Base-by-base conservation (phyloP, 306 rosid genomes). In the Ceratonia siliqua region DNA sequence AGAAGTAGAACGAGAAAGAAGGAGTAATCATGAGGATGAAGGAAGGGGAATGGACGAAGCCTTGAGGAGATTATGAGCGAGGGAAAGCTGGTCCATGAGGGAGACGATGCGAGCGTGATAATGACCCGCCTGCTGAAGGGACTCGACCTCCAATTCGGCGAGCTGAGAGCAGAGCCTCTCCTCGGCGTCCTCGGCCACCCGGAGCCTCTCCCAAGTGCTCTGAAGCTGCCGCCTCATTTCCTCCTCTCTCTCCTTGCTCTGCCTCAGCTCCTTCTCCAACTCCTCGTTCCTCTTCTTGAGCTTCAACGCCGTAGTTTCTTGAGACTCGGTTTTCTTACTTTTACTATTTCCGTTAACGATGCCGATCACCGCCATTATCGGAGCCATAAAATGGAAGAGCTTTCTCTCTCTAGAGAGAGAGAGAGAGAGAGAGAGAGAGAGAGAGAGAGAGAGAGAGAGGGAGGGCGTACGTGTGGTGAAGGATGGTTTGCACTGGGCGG, bases 111-210 rank as follows among this genome's bases (percentile, higher is more conserved):
- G 91, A 0, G 81, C 83, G 68, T 83, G 87, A 52, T 90, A 79
- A 6, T 82, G 82, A 68, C 95, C 90, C 55, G 97, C 98, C 65
- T 90, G 81, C 15, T 83, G 20, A 5, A 93, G 83, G 0, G 96
- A 79, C 80, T 93, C 96, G 0, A 93, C 97, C 27, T 93, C 98
- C 0, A 93, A 82, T 65, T 93, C 97, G 0, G 97, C 97, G 17
- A 93, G 88, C 87, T 93, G 98, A 0, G 87, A 87, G 63, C 97
- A 90, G 42, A 93, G 95, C 46, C 90, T 82, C 91, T 93, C 98
- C 71, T 90, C 98, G 0, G 87, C 98, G 1, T 93, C 98, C 78
- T 93, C 98, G 14, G 93, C 90, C 41, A 93, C 82, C 38, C 87
- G 82, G 22, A 93, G 85, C 82, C 93, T 85, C 72, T 89, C 83